phyloP scores from a whole-genome alignment of 176 grass and related monocot species.

The Calamus simplicifolius region DNA sequence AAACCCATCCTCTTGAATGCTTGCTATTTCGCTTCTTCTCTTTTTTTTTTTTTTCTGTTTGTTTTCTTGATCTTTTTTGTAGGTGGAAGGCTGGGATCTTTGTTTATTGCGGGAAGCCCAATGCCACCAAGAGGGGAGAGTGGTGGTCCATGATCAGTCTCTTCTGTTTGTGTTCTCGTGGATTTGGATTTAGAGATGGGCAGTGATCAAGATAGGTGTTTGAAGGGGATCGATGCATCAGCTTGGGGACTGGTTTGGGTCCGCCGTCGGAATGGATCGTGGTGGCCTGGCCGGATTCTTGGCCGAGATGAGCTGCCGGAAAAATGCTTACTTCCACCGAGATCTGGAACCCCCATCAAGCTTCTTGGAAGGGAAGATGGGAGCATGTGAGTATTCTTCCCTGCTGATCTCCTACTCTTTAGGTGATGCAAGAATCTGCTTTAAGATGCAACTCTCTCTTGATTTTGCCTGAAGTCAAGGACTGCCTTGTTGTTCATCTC shows the following conservation, averaged over 20 bases:
- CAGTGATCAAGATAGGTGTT: slow-evolving; percentile 27
- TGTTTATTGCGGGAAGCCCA: too few relatives aligned
- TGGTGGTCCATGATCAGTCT: too few relatives aligned
- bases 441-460: neutral
- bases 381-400: slow-evolving; percentile 57
- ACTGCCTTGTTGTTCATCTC: too few relatives aligned
- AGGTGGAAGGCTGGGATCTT: too few relatives aligned
- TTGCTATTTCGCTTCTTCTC: too few relatives aligned
- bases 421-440: too few relatives aligned
- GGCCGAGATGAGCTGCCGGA: slow-evolving; percentile 52
- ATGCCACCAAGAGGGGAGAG: too few relatives aligned
- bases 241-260: slow-evolving; percentile 91
- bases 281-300: slow-evolving; percentile 94
- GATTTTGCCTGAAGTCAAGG: neutral
- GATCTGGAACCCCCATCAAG: slow-evolving; percentile 89
- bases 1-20: too few relatives aligned
- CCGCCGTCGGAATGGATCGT: slow-evolving; percentile 92
- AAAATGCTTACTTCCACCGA: slow-evolving; percentile 48
- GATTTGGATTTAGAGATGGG: slow-evolving; percentile 11
- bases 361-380: slow-evolving; percentile 88
- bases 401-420: slow-evolving; percentile 10
- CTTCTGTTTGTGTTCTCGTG: too few relatives aligned
- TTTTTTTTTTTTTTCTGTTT: too few relatives aligned
- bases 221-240: slow-evolving; percentile 43
- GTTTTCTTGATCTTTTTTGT: too few relatives aligned